Evolutionary conservation across 2,329 filamentous ascomycete species (phyloP).

Genomic region (Fusarium sp.): DNA sequence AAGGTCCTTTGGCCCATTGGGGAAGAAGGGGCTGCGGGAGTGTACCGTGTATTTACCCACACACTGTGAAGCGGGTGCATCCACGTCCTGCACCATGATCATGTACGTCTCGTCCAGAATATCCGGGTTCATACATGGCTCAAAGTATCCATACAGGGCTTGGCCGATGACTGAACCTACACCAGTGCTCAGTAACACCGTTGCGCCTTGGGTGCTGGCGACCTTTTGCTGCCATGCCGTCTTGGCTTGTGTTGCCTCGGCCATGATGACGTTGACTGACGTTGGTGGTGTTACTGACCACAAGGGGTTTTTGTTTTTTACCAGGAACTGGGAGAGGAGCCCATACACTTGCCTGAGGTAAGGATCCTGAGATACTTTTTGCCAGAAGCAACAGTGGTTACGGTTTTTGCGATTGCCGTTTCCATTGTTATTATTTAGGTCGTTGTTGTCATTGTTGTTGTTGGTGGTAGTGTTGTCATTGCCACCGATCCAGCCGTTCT

Average conservation of each 20-base stretch:
- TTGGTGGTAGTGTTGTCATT: not conserved
- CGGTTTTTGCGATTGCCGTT: not conserved
- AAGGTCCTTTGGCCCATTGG: not conserved
- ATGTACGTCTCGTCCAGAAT: not conserved
- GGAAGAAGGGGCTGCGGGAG: conserved; percentile 2
- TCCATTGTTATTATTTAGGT: not conserved
- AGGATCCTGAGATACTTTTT: not conserved
- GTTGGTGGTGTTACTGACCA: not conserved
- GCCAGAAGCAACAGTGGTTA: not conserved
- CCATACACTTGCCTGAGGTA: not conserved
- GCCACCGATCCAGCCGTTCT: not conserved
- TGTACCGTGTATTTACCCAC: not conserved
- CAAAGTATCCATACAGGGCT: not conserved
- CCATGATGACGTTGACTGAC: not conserved
- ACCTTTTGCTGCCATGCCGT: not conserved
- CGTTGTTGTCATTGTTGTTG: not conserved
- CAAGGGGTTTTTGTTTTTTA: not conserved
- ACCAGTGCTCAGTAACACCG: not conserved
- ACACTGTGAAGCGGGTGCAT: not conserved
- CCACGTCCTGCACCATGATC: not conserved
- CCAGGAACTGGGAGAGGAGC: not conserved
- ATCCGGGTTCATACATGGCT: not conserved
- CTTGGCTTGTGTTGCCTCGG: not conserved
- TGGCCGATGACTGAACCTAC: not conserved
- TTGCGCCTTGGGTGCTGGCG: not conserved